Conservation (phyloP, 768 basidiomycete species). For the Mrakia frigida region DNA sequence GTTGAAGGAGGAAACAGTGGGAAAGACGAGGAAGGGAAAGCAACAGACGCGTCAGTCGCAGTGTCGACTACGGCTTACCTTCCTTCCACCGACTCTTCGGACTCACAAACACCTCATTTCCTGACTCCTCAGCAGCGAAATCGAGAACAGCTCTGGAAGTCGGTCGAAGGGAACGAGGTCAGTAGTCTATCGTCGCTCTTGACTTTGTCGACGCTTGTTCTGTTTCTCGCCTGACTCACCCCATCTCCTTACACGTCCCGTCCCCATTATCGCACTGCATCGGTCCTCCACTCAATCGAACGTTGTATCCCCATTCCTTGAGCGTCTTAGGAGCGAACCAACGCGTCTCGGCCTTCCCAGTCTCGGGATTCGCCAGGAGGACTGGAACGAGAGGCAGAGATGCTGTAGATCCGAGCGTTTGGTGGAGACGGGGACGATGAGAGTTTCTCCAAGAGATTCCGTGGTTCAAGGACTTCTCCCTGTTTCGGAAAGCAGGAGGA, state of each 20-base stretch:
- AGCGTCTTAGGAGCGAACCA: slow-evolving; percentile 8
- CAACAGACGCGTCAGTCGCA: no score
- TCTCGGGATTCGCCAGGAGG: slow-evolving; percentile 19
- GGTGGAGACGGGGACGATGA: slow-evolving; percentile 27
- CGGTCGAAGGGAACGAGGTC: not conserved
- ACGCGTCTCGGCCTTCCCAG: not conserved
- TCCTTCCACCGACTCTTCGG: not conserved
- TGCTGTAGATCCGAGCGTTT: not conserved
- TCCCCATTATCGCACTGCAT: slow-evolving; percentile 29
- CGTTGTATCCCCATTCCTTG: slow-evolving; percentile 25
- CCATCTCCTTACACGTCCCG: slow-evolving; percentile 31
- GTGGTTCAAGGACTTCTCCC: slow-evolving; percentile 5
- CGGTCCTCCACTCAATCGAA: slow-evolving; percentile 7
- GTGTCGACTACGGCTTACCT: no score
- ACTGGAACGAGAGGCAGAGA: slow-evolving; percentile 4
- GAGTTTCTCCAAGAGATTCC: slow-evolving; percentile 25
- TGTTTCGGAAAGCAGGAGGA: not conserved
- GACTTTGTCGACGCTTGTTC: no score
- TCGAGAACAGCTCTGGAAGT: not conserved
- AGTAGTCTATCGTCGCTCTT: no score
- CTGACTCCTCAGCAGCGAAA: not conserved
- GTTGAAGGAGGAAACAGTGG: not conserved
- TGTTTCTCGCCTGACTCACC: not conserved
- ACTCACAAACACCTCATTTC: not conserved
- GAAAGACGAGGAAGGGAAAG: not conserved